Evolutionary conservation across 139 green algal species (phyloP).

Genomic region (Tetradesmus lagerheimii): DNA sequence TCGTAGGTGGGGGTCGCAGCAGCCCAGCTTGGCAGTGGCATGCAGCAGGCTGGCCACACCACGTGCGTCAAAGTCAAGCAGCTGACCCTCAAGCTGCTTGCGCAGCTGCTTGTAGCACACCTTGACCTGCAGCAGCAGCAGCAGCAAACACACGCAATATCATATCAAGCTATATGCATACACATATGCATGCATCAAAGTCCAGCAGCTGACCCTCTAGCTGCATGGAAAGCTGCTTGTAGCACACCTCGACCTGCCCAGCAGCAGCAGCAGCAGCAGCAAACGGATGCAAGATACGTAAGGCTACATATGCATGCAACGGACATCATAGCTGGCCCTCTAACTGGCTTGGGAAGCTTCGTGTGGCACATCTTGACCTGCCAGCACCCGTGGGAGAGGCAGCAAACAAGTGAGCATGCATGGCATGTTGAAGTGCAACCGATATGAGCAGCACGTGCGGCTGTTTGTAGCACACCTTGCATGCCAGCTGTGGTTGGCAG

Average conservation of each 20-base stretch:
- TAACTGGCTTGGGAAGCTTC: background rate
- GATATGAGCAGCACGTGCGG: no score
- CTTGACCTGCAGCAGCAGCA: constrained; percentile 18
- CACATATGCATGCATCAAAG: no score
- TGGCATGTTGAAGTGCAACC: no score
- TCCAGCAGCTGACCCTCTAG: no score
- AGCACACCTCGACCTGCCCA: background rate
- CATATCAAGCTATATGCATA: background rate
- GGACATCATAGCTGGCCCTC: no score
- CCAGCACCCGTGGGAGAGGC: background rate
- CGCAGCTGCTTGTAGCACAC: background rate
- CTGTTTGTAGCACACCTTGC: no score
- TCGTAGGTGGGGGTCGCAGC: background rate
- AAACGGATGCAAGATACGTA: background rate
- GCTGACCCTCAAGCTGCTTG: background rate
- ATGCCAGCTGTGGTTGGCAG: no score
- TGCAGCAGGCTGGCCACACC: constrained; percentile 1
- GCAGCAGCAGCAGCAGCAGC: background rate
- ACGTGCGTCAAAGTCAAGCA: constrained; percentile 33
- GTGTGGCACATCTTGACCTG: background rate
- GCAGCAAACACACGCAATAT: background rate
- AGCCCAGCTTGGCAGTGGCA: background rate
- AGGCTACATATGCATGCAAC: no score
- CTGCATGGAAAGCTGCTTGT: background rate
- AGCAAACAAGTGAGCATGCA: background rate